Evolutionary conservation across 2,329 filamentous ascomycete species (phyloP).

Genomic region (Claviceps sp.): DNA sequence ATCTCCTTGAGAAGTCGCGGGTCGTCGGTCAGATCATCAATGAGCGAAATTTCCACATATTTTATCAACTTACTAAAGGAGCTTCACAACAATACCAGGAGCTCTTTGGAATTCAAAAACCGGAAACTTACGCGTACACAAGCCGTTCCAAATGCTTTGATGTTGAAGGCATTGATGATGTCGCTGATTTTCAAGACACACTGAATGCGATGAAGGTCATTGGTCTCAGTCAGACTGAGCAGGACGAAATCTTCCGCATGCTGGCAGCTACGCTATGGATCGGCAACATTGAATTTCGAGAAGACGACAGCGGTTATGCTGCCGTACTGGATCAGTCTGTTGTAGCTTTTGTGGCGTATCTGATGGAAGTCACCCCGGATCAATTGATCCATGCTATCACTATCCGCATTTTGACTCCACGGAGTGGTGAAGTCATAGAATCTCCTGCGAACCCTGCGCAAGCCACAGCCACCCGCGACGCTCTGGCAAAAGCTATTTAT

Average conservation of each 20-base stretch:
- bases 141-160: slow-evolving; percentile 90
- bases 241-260: slow-evolving; percentile 96
- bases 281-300: slow-evolving; percentile 81
- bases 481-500: slow-evolving; percentile 89
- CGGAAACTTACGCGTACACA: slow-evolving; percentile 86
- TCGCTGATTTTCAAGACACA: slow-evolving; percentile 79
- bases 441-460: slow-evolving; percentile 78
- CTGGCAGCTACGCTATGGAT: slow-evolving; percentile 84
- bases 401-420: slow-evolving; percentile 65
- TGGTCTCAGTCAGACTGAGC: slow-evolving; percentile 73
- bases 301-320: slow-evolving; percentile 83
- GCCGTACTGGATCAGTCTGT: slow-evolving; percentile 79
- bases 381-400: slow-evolving; percentile 80
- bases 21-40: slow-evolving; percentile 91
- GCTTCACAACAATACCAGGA: slow-evolving; percentile 78
- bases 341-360: slow-evolving; percentile 85
- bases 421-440: slow-evolving; percentile 53
- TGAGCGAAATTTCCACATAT: slow-evolving; percentile 98
- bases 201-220: slow-evolving; percentile 91
- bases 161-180: slow-evolving; percentile 86
- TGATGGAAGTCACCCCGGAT: slow-evolving; percentile 73
- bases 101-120: slow-evolving; percentile 80
- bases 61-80: slow-evolving; percentile 96
- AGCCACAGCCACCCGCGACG: slow-evolving; percentile 76
- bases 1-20: slow-evolving; percentile 86